These are phyloP conservation scores for Paraphaeosphaeria sporulosa DNA, from an alignment of 2,329 filamentous ascomycete species.

Conservation along the genomic window DNA sequence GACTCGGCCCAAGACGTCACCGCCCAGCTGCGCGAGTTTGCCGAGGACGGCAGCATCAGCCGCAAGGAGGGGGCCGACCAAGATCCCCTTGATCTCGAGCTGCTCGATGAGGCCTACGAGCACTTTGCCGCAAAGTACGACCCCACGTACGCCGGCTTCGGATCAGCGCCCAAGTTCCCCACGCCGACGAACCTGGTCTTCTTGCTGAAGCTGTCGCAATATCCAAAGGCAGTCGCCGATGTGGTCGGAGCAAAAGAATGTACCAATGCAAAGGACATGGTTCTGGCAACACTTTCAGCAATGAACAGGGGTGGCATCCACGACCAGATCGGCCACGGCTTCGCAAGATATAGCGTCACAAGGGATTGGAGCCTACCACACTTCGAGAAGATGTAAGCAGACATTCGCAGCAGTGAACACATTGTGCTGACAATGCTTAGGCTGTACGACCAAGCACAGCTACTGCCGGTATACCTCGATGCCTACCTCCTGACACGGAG, in stretches of 20 bases:
- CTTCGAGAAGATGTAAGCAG: slow-evolving; percentile 83
- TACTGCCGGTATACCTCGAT: slow-evolving; percentile 84
- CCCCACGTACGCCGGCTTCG: slow-evolving; percentile 78
- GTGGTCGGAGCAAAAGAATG: slow-evolving; percentile 88
- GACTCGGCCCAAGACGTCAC: slow-evolving; percentile 85
- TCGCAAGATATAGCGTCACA: slow-evolving; percentile 87
- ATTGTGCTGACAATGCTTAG: slow-evolving; percentile 26
- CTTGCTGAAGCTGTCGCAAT: slow-evolving; percentile 75
- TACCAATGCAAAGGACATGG: slow-evolving; percentile 77
- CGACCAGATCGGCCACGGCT: slow-evolving; percentile 79
- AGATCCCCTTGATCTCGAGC: slow-evolving; percentile 84
- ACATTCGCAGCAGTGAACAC: not conserved
- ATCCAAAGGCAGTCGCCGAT: slow-evolving; percentile 76
- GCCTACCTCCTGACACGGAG: slow-evolving; percentile 76
- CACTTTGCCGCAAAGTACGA: slow-evolving; percentile 81
- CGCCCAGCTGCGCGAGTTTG: slow-evolving; percentile 82
- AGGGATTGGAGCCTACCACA: slow-evolving; percentile 92
- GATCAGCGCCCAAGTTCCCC: slow-evolving; percentile 81
- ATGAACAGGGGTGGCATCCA: slow-evolving; percentile 78
- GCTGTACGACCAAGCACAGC: slow-evolving; percentile 87
- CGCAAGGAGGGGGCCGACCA: slow-evolving; percentile 56
- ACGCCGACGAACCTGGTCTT: slow-evolving; percentile 87
- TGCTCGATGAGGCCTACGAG: slow-evolving; percentile 87
- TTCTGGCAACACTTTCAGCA: slow-evolving; percentile 77
- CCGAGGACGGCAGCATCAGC: slow-evolving; percentile 79